A percentile compares a stretch with the other conserved stretches of the same genome.
These are phyloP conservation scores for Kentomonas sorsogonicus DNA, from an alignment of 208 protist genomes.

Conservation along the genomic window DNA sequence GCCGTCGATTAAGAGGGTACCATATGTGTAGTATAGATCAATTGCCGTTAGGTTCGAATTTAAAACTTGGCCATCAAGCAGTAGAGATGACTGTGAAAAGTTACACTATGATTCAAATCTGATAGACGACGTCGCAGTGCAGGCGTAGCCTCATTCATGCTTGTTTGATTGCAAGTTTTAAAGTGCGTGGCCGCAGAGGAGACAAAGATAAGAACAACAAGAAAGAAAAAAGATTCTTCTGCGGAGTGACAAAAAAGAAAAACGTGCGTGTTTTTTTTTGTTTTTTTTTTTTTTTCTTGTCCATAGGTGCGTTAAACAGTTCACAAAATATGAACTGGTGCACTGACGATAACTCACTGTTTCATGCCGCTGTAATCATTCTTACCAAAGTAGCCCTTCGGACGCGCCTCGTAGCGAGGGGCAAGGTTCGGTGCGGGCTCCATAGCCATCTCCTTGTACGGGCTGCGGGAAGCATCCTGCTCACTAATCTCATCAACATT, in stretches of 20 bases:
- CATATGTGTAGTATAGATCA: too few species aligned
- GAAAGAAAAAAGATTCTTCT: not conserved
- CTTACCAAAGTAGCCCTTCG: constrained; percentile 58
- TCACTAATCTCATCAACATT: constrained; percentile 79
- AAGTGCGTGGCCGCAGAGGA: not conserved
- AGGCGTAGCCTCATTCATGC: too few species aligned
- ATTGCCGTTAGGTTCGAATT: too few species aligned
- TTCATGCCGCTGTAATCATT: constrained; percentile 86
- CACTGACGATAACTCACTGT: too few species aligned
- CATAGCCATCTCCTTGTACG: constrained; percentile 87
- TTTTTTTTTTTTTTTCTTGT: not conserved
- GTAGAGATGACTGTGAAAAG: too few species aligned
- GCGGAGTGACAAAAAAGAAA: too few species aligned
- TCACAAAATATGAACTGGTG: not conserved
- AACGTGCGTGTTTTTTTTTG: constrained; percentile 6
- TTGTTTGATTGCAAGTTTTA: too few species aligned
- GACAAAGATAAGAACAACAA: not conserved
- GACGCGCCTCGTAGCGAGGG: constrained; percentile 77
- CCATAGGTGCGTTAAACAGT: not conserved
- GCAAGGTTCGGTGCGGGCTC: constrained; percentile 60
- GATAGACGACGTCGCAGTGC: too few species aligned
- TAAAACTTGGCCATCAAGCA: too few species aligned
- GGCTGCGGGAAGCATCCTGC: constrained; percentile 37
- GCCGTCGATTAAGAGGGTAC: too few species aligned
- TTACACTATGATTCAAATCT: too few species aligned